Evolutionary conservation across 257 asterid genomes (phyloP), one percentile per base, ranked within the genome.

Genomic region (Verbascum thapsus): DNA sequence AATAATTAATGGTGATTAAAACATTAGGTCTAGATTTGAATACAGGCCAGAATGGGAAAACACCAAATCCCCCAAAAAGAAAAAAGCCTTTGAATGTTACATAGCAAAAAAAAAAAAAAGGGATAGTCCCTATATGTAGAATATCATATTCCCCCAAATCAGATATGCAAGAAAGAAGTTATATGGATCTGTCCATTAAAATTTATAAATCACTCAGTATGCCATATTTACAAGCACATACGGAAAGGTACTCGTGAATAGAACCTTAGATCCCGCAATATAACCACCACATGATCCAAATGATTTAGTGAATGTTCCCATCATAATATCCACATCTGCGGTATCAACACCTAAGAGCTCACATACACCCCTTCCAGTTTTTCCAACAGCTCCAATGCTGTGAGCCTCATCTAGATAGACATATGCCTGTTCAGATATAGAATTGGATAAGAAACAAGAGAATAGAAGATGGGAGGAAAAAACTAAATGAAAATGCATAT

Each of bases 351-450:
- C 97, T 68, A 90, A 71, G 39, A 94, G 95, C 83, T 94, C 99
- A 68, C 99, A 94, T 59, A 94, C 96, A 58, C 99, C 99, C 76
- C 95, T 87, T 70, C 99, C 99, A 16, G 88, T 68, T 83, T 90
- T 90, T 18, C 99, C 99, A 72, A 94, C 76, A 58, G 99, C 99
- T 43, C 99, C 99, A 70, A 94, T 90, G 86, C 99, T 94, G 78
- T 94, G 97, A 54, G 99, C 99, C 87, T 94, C 99, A 68, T 94
- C 99, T 74, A 94, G 82, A 77, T 94, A 94, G 63, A 87, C 64
- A 68, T 84, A 94, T 55, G 83, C 95, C 99, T 94, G 83, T 43
- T 47, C 2, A n/a, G n/a, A n/a, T n/a, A n/a, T n/a, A n/a, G n/a
- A n/a, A n/a, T n/a, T n/a, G n/a, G n/a, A n/a, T n/a, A n/a, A n/a